Base-by-base conservation (phyloP, 1,284 basidiomycete species). In the Hypsizygus ulmarius region DNA sequence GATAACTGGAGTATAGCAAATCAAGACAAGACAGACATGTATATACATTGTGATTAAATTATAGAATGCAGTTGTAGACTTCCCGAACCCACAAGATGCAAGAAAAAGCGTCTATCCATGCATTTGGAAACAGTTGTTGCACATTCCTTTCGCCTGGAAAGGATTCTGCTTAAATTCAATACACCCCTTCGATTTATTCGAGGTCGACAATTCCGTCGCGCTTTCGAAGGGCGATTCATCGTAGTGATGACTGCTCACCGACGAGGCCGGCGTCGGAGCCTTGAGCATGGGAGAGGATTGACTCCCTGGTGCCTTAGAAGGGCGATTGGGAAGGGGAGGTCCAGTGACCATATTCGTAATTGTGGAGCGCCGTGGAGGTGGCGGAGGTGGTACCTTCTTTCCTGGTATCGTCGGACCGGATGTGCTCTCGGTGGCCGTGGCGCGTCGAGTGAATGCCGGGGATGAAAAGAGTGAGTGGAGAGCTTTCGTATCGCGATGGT, bases 101-200 rank as follows among this genome's bases (percentile, higher is more conserved):
- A 19, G 21, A 16, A 12, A 12, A 5, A 39, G 16, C 8, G 29
- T 38, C 46, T 52, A 47, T 16, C 43, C 47, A 55, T 79, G 78
- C 58, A 69, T 69, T 60, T 78, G 69, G 55, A 77, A 75, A 57
- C 81, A 84, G 53, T 79, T 81, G 55, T 70, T 77, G 59, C 81
- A 84, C 66, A 77, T 76, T n/a, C 81, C 80, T 52, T 71, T 69
- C 21, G 74, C 65, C 66, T 81, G 81, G 70, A 82, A 83, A 40
- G 77, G 77, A 56, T 79, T 79, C 66, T 81, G 80, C 59, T 74
- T 75, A 60, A 82, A 80, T 53, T 77, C 70, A 15, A 53, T 59
- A 61, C 80, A 81, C 11, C 66, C 65, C 14, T 33, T n/a, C n/a
- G 35, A 10, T 15, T 34, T 35, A 25, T 27, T 37, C 2, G 40